phyloP scores from a whole-genome alignment of 768 basidiomycete species.

The Boletus edulis region DNA sequence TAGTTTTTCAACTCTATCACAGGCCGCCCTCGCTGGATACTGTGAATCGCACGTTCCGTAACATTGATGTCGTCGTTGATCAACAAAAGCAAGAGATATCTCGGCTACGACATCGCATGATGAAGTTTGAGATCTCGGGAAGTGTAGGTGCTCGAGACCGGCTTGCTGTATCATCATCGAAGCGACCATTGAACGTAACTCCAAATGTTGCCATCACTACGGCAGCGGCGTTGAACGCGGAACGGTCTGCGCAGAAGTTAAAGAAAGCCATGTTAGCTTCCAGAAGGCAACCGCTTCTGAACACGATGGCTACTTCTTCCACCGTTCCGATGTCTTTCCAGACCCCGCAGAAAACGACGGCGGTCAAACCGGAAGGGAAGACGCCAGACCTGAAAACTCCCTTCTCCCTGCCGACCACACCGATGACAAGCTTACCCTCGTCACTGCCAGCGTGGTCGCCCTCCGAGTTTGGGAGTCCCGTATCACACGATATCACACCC shows the following conservation, averaged over 20 bases:
- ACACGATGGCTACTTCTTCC: constrained; percentile 43
- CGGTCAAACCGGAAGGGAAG: constrained; percentile 3
- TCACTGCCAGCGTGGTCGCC: constrained; percentile 24
- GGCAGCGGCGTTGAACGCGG: constrained; percentile 79
- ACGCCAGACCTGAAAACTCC: constrained; percentile 1
- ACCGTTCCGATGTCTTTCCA: constrained; percentile 24
- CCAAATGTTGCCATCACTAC: constrained; percentile 72
- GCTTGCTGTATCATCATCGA: constrained; percentile 38
- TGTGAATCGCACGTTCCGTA: constrained; percentile 77
- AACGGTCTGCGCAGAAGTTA: constrained; percentile 66
- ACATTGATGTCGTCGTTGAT: constrained; percentile 72
- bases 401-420: constrained; percentile 15
- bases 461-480: constrained; percentile 13
- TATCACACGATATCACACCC: constrained; percentile 13
- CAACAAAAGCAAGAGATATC: constrained; percentile 58
- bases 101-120: constrained; percentile 49
- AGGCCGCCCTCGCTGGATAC: constrained; percentile 86
- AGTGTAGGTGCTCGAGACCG: constrained; percentile 36
- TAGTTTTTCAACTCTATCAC: constrained; percentile 5
- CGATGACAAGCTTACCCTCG: constrained; percentile 25
- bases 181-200: constrained; percentile 45
- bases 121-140: constrained; percentile 44
- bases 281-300: constrained; percentile 66
- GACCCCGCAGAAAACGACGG: constrained; percentile 27
- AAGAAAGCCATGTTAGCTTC: constrained; percentile 63